Evolutionary conservation across 495 filamentous ascomycete species (phyloP).

Genomic region (Penicillium psychrofluorescens): DNA sequence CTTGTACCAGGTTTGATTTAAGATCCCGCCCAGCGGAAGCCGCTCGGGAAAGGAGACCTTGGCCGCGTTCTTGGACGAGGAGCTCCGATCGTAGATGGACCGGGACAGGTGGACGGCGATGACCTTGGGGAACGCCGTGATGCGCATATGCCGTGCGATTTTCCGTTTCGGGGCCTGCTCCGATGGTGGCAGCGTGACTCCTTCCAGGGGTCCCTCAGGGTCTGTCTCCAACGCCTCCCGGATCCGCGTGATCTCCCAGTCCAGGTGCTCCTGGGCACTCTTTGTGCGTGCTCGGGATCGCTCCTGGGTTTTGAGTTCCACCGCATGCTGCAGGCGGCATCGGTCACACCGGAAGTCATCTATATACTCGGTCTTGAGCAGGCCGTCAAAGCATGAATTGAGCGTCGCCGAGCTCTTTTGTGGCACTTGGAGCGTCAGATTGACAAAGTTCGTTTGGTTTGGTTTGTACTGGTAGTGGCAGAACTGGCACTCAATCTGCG

Average conservation of each 20-base stretch:
- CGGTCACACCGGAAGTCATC: conserved; percentile 95
- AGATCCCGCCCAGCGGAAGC: conserved; percentile 70
- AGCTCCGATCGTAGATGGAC: conserved; percentile 75
- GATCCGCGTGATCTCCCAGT: conserved; percentile 48
- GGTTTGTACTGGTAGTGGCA: conserved; percentile 86
- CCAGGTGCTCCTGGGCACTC: conserved; percentile 44
- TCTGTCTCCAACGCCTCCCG: conserved; percentile 59
- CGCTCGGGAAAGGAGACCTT: conserved; percentile 88
- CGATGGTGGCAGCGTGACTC: conserved; percentile 64
- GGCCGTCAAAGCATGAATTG: conserved; percentile 77
- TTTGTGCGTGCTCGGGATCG: conserved; percentile 34
- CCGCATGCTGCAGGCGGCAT: conserved; percentile 77
- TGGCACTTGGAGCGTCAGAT: conserved; percentile 85
- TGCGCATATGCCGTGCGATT: conserved; percentile 79
- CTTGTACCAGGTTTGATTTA: conserved; percentile 72
- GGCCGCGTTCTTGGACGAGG: conserved; percentile 85
- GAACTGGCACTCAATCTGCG: conserved; percentile 84
- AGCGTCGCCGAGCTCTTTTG: conserved; percentile 62
- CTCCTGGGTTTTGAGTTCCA: conserved; percentile 45
- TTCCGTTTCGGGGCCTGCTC: conserved; percentile 68
- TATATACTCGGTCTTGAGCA: conserved; percentile 92
- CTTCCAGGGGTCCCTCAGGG: conserved; percentile 68
- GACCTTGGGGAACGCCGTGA: conserved; percentile 79
- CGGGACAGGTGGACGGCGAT: conserved; percentile 88
- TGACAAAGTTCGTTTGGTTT: conserved; percentile 78